A percentile compares a stretch with the other conserved stretches of the same genome.
Conservation (phyloP, 2,329 filamentous ascomycete genomes). For the Pseudogymnoascus sp. region DNA sequence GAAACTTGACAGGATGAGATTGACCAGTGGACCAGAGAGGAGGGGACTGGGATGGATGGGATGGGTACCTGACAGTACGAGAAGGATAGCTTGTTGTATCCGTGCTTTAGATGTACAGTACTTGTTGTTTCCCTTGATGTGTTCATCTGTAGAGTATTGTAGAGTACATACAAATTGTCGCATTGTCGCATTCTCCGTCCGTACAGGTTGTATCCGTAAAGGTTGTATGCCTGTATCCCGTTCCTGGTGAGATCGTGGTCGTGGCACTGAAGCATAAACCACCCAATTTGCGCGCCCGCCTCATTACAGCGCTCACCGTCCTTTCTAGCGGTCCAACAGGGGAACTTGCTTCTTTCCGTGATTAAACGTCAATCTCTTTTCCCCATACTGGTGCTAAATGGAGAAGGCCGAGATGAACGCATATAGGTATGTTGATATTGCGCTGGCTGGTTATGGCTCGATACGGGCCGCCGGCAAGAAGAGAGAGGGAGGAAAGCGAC, state of each 20-base stretch:
- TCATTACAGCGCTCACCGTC: too few relatives aligned
- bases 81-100: not conserved
- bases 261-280: too few relatives aligned
- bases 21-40: too few relatives aligned
- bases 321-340: too few relatives aligned
- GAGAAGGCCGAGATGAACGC: not conserved
- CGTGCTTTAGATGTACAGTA: not conserved
- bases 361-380: not conserved
- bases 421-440: not conserved
- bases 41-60: not conserved
- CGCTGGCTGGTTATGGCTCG: not conserved
- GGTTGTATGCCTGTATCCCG: too few relatives aligned
- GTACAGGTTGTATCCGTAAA: too few relatives aligned
- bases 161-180: too few relatives aligned
- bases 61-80: not conserved
- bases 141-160: too few relatives aligned
- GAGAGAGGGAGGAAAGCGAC: not conserved
- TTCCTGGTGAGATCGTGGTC: not conserved
- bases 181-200: too few relatives aligned
- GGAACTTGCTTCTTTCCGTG: not conserved
- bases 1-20: not conserved
- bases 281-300: too few relatives aligned
- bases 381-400: not conserved
- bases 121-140: not conserved
- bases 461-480: not conserved